Evolutionary conservation across 352 stramenopile species (phyloP).

Genomic region (Pythium periplocum): DNA sequence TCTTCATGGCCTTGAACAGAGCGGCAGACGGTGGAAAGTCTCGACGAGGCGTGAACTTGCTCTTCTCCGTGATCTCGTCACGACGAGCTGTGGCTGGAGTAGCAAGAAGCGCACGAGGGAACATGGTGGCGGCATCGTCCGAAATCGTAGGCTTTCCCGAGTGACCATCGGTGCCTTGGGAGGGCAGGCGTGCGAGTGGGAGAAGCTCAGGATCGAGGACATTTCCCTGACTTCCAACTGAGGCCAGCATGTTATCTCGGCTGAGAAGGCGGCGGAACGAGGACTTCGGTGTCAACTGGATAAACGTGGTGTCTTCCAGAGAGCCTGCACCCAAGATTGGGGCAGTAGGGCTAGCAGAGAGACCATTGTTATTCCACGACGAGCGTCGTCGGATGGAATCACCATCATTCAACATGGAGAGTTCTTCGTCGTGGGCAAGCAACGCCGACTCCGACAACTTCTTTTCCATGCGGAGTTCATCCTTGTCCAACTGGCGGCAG

Average conservation of each 20-base stretch:
- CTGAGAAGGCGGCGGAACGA: conserved; percentile 41
- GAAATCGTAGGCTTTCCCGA: conserved; percentile 46
- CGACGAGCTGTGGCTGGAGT: conserved; percentile 48
- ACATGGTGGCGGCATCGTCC: conserved; percentile 72
- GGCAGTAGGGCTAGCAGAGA: conserved; percentile 11
- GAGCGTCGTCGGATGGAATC: conserved; percentile 8
- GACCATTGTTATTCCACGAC: conserved; percentile 9
- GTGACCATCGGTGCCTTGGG: conserved; percentile 36
- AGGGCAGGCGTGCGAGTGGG: conserved; percentile 27
- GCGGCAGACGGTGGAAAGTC: conserved; percentile 81
- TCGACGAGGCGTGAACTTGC: conserved; percentile 72
- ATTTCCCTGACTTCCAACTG: no score
- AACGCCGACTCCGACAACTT: conserved; percentile 11
- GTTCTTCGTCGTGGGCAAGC: conserved; percentile 15
- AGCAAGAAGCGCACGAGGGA: conserved; percentile 53
- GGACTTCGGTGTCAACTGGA: conserved; percentile 35
- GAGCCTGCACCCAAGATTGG: conserved; percentile 13
- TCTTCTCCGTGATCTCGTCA: conserved; percentile 74
- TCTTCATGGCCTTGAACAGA: conserved; percentile 82
- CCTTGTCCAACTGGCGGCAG: conserved; percentile 67
- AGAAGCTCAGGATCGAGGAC: conserved; percentile 15
- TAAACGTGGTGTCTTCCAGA: conserved; percentile 17
- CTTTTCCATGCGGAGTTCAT: conserved; percentile 27
- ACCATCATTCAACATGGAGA: conserved; percentile 1
- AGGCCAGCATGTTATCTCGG: conserved; percentile 17